These are phyloP conservation scores for Lanmaoa rubissima DNA, from an alignment of 768 basidiomycete species.

Conservation along the genomic window DNA sequence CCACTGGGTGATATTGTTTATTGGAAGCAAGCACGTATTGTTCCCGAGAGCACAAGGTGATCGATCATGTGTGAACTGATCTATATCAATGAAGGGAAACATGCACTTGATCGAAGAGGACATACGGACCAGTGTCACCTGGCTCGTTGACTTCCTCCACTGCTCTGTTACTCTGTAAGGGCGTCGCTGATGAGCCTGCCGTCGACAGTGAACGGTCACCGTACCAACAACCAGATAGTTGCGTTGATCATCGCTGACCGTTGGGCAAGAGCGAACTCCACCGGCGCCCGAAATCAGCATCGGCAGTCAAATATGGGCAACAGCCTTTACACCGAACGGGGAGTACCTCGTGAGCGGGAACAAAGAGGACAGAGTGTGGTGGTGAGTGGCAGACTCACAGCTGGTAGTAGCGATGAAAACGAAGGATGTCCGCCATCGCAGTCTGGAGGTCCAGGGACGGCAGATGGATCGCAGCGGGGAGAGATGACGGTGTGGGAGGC, in stretches of 20 bases:
- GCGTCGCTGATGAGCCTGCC: not conserved
- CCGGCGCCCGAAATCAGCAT: not conserved
- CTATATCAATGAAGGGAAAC: not conserved
- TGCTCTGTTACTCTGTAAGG: not conserved
- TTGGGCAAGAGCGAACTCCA: not conserved
- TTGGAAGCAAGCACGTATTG: no score
- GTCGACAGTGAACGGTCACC: not conserved
- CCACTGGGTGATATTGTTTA: no score
- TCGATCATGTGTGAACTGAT: slow-evolving; percentile 4
- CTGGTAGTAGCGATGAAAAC: not conserved
- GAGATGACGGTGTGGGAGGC: slow-evolving; percentile 8
- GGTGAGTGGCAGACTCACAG: not conserved
- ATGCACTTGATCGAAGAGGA: not conserved
- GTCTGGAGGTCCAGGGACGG: slow-evolving; percentile 1
- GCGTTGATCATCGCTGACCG: not conserved
- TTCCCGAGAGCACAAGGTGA: slow-evolving; percentile 2
- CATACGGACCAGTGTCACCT: not conserved
- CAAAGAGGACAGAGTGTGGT: slow-evolving; percentile 14
- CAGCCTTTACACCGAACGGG: slow-evolving; percentile 5
- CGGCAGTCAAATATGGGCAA: slow-evolving; percentile 1
- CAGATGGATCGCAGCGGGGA: slow-evolving; percentile 9
- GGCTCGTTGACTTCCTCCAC: not conserved
- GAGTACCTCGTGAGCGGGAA: slow-evolving; percentile 8
- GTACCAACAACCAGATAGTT: not conserved
- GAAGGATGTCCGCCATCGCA: slow-evolving; percentile 7